A percentile compares a stretch with the other conserved stretches of the same genome.
phyloP scores from a whole-genome alignment of 2,329 filamentous ascomycete species.

The Diatrype stigma region DNA sequence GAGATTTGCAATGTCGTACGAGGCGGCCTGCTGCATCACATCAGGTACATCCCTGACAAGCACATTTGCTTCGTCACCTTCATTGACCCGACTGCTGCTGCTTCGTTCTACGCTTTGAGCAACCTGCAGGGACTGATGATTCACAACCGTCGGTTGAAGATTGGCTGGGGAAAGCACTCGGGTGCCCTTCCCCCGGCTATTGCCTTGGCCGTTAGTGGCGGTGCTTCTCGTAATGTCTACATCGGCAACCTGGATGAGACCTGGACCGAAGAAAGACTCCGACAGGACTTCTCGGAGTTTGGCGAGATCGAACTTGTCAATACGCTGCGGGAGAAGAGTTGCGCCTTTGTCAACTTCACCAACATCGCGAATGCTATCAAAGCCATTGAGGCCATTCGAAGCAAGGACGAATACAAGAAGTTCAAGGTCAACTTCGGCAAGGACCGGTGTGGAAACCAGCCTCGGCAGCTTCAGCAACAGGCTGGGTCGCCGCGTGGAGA shows the following conservation, averaged over 20 bases:
- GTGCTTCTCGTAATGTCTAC: slow-evolving; percentile 97
- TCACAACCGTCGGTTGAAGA: slow-evolving; percentile 95
- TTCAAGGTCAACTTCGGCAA: slow-evolving; percentile 99
- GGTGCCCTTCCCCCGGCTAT: slow-evolving; percentile 94
- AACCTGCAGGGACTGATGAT: slow-evolving; percentile 99
- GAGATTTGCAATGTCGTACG: slow-evolving; percentile 99
- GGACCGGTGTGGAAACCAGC: slow-evolving; percentile 94
- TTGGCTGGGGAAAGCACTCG: slow-evolving; percentile 99
- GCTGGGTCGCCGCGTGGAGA: slow-evolving; percentile 64
- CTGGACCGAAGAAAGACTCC: slow-evolving; percentile 92
- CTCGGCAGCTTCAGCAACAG: slow-evolving; percentile 73
- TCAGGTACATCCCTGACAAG: slow-evolving; percentile 99
- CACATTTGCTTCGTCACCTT: slow-evolving; percentile 99
- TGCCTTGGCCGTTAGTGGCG: slow-evolving; percentile 90
- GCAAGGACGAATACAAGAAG: slow-evolving; percentile 92
- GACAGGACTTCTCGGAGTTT: slow-evolving; percentile 95
- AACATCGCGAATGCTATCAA: slow-evolving; percentile 99
- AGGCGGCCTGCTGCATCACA: slow-evolving; percentile 92
- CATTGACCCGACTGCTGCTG: slow-evolving; percentile 95
- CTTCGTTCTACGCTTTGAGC: slow-evolving; percentile 95
- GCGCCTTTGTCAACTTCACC: slow-evolving; percentile 98
- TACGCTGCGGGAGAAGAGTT: slow-evolving; percentile 95
- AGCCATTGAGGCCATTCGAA: slow-evolving; percentile 91
- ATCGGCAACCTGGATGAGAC: slow-evolving; percentile 96
- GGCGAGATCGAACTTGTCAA: slow-evolving; percentile 98